These are phyloP conservation scores for Fraxinus cuspidata DNA, from an alignment of 257 asterid species.

Conservation along the genomic window DNA sequence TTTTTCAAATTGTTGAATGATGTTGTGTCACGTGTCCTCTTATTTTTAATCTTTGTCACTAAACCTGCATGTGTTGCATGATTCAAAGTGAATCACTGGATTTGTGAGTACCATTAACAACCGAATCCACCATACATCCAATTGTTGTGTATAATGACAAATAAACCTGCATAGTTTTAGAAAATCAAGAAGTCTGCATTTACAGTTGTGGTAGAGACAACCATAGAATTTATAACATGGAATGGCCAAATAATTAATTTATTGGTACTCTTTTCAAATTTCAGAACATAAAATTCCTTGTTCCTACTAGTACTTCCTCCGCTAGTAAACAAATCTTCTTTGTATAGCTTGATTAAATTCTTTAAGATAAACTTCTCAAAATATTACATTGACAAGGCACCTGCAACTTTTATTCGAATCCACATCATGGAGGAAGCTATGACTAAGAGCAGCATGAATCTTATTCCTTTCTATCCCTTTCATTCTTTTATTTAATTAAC, in stretches of 20 bases:
- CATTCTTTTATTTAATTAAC: too few species aligned
- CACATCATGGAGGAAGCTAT: too few species aligned
- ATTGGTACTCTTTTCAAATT: background rate
- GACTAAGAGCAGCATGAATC: too few species aligned
- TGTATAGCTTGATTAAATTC: background rate
- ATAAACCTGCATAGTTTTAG: constrained; percentile 63
- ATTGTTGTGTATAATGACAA: constrained; percentile 76
- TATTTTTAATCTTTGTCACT: too few species aligned
- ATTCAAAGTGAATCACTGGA: constrained; percentile 32
- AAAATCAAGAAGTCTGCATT: constrained; percentile 9
- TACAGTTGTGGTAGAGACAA: background rate
- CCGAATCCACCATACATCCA: constrained; percentile 64
- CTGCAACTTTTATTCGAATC: too few species aligned
- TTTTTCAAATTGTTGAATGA: too few species aligned
- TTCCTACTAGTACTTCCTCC: background rate
- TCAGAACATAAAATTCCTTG: background rate
- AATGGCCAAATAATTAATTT: background rate
- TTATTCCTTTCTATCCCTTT: too few species aligned
- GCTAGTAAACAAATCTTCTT: background rate
- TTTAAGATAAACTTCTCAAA: background rate
- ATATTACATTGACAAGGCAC: too few species aligned
- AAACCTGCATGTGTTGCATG: too few species aligned
- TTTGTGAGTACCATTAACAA: constrained; percentile 35
- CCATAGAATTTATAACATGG: background rate
- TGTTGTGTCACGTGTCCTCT: too few species aligned